Evolutionary conservation across 2,329 filamentous ascomycete species (phyloP).

Genomic region (Thelonectria blattea): DNA sequence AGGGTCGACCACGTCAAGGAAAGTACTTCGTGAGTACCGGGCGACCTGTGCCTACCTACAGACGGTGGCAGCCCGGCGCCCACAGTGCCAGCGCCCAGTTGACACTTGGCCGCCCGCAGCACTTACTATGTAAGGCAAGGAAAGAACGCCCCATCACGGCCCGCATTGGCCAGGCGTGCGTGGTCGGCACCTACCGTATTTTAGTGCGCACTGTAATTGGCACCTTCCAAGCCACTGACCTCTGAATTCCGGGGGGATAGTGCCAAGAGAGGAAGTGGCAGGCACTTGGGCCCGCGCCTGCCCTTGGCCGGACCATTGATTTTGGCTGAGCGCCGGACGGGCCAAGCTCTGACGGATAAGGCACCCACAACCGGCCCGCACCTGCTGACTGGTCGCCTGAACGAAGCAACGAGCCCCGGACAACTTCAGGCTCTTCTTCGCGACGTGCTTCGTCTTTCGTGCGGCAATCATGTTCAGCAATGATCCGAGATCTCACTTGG

Average conservation of each 20-base stretch:
- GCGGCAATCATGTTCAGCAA: neutral
- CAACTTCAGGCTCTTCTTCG: constrained; percentile 1
- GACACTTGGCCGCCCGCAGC: neutral
- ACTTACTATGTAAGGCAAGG: neutral
- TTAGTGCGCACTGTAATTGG: constrained; percentile 8
- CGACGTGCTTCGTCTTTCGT: constrained; percentile 33
- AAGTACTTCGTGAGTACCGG: neutral
- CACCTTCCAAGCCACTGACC: constrained; percentile 5
- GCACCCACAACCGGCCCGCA: constrained; percentile 10
- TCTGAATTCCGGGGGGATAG: constrained; percentile 4
- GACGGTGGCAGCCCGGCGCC: too few relatives aligned
- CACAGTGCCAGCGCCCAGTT: neutral
- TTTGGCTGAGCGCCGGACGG: constrained; percentile 20
- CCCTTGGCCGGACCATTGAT: constrained; percentile 2
- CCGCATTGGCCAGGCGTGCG: constrained; percentile 12
- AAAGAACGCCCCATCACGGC: constrained; percentile 6
- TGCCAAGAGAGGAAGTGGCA: neutral
- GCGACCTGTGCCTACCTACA: too few relatives aligned
- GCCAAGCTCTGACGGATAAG: neutral
- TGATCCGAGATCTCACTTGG: constrained; percentile 39
- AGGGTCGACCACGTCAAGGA: too few relatives aligned
- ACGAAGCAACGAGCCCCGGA: neutral
- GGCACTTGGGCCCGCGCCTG: too few relatives aligned
- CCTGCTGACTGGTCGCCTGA: constrained; percentile 1
- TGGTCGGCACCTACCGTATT: constrained; percentile 2